Base-by-base conservation (phyloP, 768 basidiomycete genomes). In the Termitomyces sp. region DNA sequence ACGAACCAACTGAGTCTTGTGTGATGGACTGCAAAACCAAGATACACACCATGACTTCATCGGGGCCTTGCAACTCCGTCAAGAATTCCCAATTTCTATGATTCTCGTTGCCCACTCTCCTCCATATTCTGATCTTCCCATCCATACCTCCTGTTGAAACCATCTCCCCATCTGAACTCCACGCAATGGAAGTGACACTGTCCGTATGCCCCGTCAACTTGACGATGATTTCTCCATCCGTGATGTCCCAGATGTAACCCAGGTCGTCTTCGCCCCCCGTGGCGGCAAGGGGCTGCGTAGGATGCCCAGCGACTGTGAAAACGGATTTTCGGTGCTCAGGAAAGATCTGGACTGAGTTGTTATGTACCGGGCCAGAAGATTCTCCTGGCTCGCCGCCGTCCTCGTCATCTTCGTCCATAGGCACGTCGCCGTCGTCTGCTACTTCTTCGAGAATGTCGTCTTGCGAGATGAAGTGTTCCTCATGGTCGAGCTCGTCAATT, bases 91-190 rank as follows among this genome's bases (percentile, higher is more conserved):
- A 99, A 54, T 76, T 82, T 61, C 77, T 82, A 75, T 86, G 90
- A 60, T 87, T 74, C 47, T 87, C 85, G 63, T 77, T 88, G 5
- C 86, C 88, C 15, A 93, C 89, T 66, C 93, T 79, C 68, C 89
- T 77, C 97, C 97, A 99, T 61, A 99, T 76, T 61, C 95, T 80
- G 41, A 98, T 88, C 70, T 86, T 88, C 9, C 97, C 97, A 67
- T 99, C 97, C 97, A 99, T 98, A 0, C 97, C 97, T 11, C 96
- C 97, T 0, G 95, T 97, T 16, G 95, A 87, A 58, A 95, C 80
- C 82, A 97, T 81, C 74, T 97, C 89, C 2, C 97, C 97, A 69
- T 98, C 96, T 0, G 76, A 66, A 69, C 86, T 96, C 82, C 91
- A 99, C 22, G 80, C 87, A 4, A 82, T 80, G 55, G 79, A 79